A percentile compares a stretch with the other conserved stretches of the same genome.
Conservation (phyloP, 1,284 basidiomycete species). For the Leccinum huronense region DNA sequence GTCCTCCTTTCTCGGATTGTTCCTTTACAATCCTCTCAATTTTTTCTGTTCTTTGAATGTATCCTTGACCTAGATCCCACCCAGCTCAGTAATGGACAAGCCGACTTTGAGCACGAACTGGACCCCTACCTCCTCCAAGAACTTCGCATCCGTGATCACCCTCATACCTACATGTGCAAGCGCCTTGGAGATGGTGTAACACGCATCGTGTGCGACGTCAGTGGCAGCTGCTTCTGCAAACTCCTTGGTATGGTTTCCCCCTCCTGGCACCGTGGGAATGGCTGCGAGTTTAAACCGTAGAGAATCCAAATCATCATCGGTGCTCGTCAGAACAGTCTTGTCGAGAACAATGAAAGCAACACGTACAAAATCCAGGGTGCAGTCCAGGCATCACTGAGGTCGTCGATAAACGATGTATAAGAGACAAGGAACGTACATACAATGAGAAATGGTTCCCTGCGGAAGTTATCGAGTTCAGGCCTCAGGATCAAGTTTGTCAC, state of each 20-base stretch:
- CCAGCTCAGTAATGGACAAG: not conserved
- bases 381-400: conserved; percentile 42
- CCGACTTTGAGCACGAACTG: not conserved
- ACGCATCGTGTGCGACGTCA: conserved; percentile 53
- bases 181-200: conserved; percentile 55
- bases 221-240: conserved; percentile 57
- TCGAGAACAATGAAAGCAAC: not conserved
- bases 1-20: not conserved
- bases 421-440: conserved; percentile 32
- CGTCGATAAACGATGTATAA: not conserved
- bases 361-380: conserved; percentile 47
- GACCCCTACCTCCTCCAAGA: conserved; percentile 11
- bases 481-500: not conserved
- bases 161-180: conserved; percentile 58
- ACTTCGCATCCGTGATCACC: conserved; percentile 52
- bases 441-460: conserved; percentile 64
- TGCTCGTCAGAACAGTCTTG: not conserved
- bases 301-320: not conserved
- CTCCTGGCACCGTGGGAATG: conserved; percentile 54
- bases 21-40: not conserved
- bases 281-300: conserved; percentile 23
- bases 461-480: not conserved
- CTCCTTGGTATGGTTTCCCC: conserved; percentile 61
- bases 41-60: not conserved
- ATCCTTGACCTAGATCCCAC: not conserved